Conservation (phyloP, 495 filamentous ascomycete genomes). For the Letharia lupina region DNA sequence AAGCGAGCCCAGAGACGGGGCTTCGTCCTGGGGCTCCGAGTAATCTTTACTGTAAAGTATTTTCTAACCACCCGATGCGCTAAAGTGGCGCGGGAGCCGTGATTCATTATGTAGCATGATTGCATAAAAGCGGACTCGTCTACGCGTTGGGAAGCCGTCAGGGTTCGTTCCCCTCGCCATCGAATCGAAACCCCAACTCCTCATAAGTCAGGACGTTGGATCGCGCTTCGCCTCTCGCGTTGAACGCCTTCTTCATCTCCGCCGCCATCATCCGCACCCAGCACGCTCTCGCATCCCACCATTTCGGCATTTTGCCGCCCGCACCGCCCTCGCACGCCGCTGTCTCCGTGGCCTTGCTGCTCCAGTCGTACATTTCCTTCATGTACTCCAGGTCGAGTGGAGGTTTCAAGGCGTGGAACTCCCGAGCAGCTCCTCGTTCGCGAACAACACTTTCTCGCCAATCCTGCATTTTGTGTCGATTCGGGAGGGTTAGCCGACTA, state of each 20-base stretch:
- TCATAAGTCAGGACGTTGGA: neutral
- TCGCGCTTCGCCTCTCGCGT: neutral
- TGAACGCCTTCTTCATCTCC: neutral
- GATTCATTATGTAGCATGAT: neutral
- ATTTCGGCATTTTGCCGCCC: neutral
- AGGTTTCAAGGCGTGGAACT: neutral
- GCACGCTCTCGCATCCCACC: neutral
- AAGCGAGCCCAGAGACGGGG: no score
- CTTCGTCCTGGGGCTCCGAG: no score
- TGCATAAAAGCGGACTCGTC: neutral
- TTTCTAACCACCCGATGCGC: no score
- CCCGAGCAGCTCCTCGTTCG: neutral
- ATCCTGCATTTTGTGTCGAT: constrained; percentile 47
- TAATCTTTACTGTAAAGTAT: no score
- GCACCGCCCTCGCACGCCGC: neutral
- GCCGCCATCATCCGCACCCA: neutral
- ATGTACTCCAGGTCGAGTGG: neutral
- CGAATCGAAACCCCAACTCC: neutral
- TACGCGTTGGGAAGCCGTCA: neutral
- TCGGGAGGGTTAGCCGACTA: constrained; percentile 54
- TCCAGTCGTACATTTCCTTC: neutral
- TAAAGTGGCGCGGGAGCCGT: constrained; percentile 27
- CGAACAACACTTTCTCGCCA: constrained; percentile 36
- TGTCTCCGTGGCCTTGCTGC: neutral
- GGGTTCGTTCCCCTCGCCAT: neutral